Evolutionary conservation across 1,139 yeast species (phyloP).

Genomic region (Suhomyces anneliseae): DNA sequence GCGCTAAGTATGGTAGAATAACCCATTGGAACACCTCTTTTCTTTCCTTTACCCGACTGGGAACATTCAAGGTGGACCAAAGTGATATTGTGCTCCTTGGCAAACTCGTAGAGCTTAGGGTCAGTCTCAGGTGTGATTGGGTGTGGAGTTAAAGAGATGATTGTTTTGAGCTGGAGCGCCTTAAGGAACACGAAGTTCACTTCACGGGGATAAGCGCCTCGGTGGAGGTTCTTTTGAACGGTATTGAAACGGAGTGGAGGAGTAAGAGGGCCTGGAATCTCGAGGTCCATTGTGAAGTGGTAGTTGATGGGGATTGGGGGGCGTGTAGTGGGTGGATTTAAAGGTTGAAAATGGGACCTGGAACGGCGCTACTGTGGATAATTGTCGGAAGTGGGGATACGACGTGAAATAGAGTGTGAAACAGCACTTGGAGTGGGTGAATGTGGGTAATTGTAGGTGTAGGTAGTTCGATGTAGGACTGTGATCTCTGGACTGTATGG

Average conservation of each 20-base stretch:
- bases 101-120: constrained; percentile 51
- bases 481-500: too few species aligned
- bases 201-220: constrained; percentile 87
- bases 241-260: constrained; percentile 82
- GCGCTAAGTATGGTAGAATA: constrained; percentile 60
- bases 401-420: too few species aligned
- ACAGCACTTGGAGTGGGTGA: too few species aligned
- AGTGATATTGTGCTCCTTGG: constrained; percentile 45
- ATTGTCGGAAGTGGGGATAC: too few species aligned
- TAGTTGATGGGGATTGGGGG: background rate
- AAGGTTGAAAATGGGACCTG: background rate
- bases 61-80: constrained; percentile 68
- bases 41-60: constrained; percentile 70
- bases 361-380: background rate
- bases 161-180: constrained; percentile 65
- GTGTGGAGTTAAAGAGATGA: constrained; percentile 77
- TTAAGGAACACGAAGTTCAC: constrained; percentile 72
- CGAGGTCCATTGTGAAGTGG: constrained; percentile 15
- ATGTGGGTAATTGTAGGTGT: too few species aligned
- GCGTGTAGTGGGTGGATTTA: background rate
- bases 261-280: constrained; percentile 47
- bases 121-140: constrained; percentile 61
- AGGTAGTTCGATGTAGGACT: too few species aligned
- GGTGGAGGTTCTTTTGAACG: constrained; percentile 66
- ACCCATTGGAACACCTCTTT: constrained; percentile 76